A percentile compares a stretch with the other conserved stretches of the same genome.
Evolutionary conservation across 352 stramenopile genomes (phyloP).

Genomic region (Plasmopara muralis): DNA sequence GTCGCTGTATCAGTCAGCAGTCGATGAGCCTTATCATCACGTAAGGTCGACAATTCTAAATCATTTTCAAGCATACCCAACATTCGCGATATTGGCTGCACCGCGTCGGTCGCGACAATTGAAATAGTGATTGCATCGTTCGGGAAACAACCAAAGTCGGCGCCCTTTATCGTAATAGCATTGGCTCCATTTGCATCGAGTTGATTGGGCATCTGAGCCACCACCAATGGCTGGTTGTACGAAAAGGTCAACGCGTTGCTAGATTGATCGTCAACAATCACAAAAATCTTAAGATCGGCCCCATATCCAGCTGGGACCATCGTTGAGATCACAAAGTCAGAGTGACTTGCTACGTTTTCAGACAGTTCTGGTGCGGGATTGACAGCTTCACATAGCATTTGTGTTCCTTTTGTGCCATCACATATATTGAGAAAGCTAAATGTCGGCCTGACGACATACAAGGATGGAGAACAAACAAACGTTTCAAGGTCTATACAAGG

Average conservation of each 20-base stretch:
- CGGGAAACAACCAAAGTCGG: constrained; percentile 61
- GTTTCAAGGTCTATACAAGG: constrained; percentile 41
- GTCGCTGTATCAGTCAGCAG: constrained; percentile 6
- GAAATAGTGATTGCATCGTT: constrained; percentile 48
- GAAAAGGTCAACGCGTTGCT: constrained; percentile 48
- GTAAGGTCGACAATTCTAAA: constrained; percentile 1
- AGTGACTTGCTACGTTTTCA: constrained; percentile 37
- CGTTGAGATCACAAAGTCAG: constrained; percentile 43
- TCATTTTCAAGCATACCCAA: neutral
- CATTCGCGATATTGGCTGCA: constrained; percentile 17
- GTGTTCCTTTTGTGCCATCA: constrained; percentile 15
- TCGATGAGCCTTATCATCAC: constrained; percentile 3
- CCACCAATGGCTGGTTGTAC: constrained; percentile 55
- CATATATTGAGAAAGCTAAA: constrained; percentile 35
- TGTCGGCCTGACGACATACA: constrained; percentile 24
- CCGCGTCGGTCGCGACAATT: constrained; percentile 19
- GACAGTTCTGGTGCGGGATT: constrained; percentile 1
- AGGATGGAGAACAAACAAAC: constrained; percentile 45
- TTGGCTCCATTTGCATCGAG: constrained; percentile 53
- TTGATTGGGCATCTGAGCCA: constrained; percentile 57
- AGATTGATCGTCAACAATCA: constrained; percentile 41
- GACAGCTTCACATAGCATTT: constrained; percentile 28
- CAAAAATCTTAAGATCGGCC: constrained; percentile 29
- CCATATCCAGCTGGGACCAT: constrained; percentile 44
- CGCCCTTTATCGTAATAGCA: constrained; percentile 52